Percentiles rank a stretch among this genome's conserved stretches.
These are phyloP conservation scores for Alternaria ventricosa DNA, from an alignment of 2,329 filamentous ascomycete genomes.

Conservation along the genomic window DNA sequence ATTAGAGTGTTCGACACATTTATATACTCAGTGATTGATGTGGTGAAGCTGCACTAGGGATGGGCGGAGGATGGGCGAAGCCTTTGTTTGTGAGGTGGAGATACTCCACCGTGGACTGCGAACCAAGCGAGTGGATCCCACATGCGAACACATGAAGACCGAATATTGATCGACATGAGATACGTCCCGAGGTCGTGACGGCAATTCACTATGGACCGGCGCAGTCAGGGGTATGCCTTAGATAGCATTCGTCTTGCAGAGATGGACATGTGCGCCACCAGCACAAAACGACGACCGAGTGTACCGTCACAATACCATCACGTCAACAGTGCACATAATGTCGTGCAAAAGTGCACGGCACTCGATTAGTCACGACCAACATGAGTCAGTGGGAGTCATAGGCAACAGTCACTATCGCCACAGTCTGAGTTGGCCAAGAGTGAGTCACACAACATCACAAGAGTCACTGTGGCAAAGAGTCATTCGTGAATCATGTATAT, in stretches of 20 bases:
- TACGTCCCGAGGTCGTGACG: background rate
- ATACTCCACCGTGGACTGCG: background rate
- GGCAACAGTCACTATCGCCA: background rate
- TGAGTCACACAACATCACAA: conserved; percentile 3
- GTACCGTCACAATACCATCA: background rate
- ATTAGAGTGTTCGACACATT: fast-evolving
- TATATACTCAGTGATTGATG: background rate
- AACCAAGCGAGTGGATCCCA: background rate
- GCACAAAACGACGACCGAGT: background rate
- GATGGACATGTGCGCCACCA: background rate
- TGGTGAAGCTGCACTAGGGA: background rate
- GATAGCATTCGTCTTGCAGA: no score
- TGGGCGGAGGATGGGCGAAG: background rate
- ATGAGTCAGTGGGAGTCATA: background rate
- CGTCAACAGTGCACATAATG: background rate
- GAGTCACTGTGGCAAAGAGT: conserved; percentile 10
- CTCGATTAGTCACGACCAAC: background rate
- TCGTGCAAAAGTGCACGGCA: no score
- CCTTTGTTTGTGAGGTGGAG: background rate
- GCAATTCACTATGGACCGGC: background rate
- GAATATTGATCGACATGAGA: background rate
- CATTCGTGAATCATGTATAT: conserved; percentile 24
- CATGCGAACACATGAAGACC: background rate
- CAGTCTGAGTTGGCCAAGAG: background rate
- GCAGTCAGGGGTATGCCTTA: background rate